Conservation (phyloP, 148 eudicot species). For the Bassia scoparia region DNA sequence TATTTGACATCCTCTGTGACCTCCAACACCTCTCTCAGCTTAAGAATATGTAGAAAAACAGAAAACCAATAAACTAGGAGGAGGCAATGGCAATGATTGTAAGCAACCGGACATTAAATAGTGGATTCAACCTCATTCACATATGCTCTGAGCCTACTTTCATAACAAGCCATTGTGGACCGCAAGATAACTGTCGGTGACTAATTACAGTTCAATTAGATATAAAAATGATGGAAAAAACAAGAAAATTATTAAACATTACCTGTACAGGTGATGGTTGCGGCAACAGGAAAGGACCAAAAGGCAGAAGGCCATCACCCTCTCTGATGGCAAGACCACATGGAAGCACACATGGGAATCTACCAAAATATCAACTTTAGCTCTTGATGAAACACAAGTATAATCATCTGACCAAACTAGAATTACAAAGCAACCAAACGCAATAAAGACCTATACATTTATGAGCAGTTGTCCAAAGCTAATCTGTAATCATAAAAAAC, state of each 20-base stretch:
- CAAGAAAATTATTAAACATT: background rate
- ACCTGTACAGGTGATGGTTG: conserved; percentile 92
- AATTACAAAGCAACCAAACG: too few species aligned
- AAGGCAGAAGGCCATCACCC: conserved; percentile 66
- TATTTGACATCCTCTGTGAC: conserved; percentile 57
- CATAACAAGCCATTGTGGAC: conserved; percentile 47
- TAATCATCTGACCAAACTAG: too few species aligned
- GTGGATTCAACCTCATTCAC: conserved; percentile 32
- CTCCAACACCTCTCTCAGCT: conserved; percentile 63
- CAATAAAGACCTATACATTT: background rate
- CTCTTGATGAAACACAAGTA: background rate
- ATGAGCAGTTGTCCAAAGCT: background rate
- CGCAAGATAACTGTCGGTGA: conserved; percentile 35
- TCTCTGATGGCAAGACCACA: conserved; percentile 87
- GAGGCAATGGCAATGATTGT: too few species aligned
- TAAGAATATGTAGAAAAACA: background rate
- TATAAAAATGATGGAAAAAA: background rate
- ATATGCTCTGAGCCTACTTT: conserved; percentile 43
- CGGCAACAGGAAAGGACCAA: conserved; percentile 83
- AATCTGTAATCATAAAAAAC: background rate
- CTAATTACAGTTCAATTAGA: background rate
- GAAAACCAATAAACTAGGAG: background rate
- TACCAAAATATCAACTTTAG: conserved; percentile 9
- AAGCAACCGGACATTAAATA: background rate
- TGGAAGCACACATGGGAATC: conserved; percentile 87